These are phyloP conservation scores for Thelonectria olida DNA, from an alignment of 2,329 filamentous ascomycete species.

Conservation along the genomic window DNA sequence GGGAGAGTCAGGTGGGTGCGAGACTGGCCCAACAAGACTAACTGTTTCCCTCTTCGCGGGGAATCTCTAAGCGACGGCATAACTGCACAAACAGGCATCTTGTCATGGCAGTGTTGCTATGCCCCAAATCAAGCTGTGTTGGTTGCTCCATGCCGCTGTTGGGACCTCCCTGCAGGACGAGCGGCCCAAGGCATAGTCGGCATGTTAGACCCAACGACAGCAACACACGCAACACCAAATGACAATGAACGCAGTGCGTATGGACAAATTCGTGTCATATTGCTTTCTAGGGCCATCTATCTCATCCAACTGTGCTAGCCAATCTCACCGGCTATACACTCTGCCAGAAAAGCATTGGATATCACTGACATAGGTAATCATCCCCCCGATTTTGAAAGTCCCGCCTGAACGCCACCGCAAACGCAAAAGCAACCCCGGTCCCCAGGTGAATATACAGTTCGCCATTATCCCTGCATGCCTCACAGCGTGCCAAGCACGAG, in stretches of 20 bases:
- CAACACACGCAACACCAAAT: neutral
- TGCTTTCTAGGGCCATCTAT: conserved; percentile 7
- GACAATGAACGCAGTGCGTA: neutral
- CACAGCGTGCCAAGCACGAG: conserved; percentile 54
- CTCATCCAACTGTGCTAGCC: conserved; percentile 5
- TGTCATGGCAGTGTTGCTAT: neutral
- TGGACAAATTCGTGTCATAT: conserved; percentile 9
- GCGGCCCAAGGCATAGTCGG: neutral
- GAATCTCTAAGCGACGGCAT: too few relatives aligned
- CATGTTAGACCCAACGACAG: too few relatives aligned
- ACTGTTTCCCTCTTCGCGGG: too few relatives aligned
- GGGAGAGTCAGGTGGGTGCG: too few relatives aligned
- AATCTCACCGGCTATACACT: neutral
- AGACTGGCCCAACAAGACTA: too few relatives aligned
- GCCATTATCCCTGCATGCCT: conserved; percentile 25
- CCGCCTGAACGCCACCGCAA: conserved; percentile 41
- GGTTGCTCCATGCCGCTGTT: neutral
- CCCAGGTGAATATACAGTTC: conserved; percentile 33
- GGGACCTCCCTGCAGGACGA: neutral
- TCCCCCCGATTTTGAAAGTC: conserved; percentile 35
- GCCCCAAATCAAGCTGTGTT: neutral
- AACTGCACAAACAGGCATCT: too few relatives aligned
- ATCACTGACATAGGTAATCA: conserved; percentile 32
- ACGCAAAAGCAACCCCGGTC: conserved; percentile 34
- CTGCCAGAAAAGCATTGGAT: conserved; percentile 21